Evolutionary conservation across 495 filamentous ascomycete species (phyloP).

Genomic region (Cryomyces antarcticus): DNA sequence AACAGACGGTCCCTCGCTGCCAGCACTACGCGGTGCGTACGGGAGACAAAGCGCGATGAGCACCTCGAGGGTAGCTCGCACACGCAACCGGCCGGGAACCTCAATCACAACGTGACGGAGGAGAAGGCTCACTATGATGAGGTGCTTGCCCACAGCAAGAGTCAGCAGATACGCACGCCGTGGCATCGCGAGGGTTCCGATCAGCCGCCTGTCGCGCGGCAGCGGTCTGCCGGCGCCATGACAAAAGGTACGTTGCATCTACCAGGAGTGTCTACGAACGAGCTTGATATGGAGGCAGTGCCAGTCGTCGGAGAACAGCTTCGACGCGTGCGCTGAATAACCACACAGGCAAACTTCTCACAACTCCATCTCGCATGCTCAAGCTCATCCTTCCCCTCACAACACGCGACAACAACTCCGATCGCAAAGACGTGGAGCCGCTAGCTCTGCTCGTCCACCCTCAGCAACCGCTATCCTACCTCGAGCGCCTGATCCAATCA

Average conservation of each 20-base stretch:
- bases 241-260: constrained; percentile 33
- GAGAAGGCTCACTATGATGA: constrained; percentile 21
- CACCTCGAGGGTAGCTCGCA: constrained; percentile 2
- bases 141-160: constrained; percentile 25
- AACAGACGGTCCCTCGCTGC: too few species aligned
- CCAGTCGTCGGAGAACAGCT: not conserved
- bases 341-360: constrained; percentile 61
- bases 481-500: constrained; percentile 77
- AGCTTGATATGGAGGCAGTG: too few species aligned
- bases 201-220: constrained; percentile 29
- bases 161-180: constrained; percentile 32
- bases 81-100: constrained; percentile 11
- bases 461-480: constrained; percentile 80
- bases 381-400: constrained; percentile 75
- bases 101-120: constrained; percentile 17
- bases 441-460: constrained; percentile 80
- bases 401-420: constrained; percentile 31
- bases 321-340: not conserved
- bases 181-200: constrained; percentile 53
- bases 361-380: constrained; percentile 72
- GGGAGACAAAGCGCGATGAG: too few species aligned
- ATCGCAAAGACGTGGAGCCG: constrained; percentile 51
- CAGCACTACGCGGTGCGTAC: too few species aligned
- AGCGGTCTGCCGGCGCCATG: constrained; percentile 30
- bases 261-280: not conserved